Evolutionary conservation across 2,329 filamentous ascomycete species (phyloP).

Genomic region (Monilinia vaccinii-corymbosi): DNA sequence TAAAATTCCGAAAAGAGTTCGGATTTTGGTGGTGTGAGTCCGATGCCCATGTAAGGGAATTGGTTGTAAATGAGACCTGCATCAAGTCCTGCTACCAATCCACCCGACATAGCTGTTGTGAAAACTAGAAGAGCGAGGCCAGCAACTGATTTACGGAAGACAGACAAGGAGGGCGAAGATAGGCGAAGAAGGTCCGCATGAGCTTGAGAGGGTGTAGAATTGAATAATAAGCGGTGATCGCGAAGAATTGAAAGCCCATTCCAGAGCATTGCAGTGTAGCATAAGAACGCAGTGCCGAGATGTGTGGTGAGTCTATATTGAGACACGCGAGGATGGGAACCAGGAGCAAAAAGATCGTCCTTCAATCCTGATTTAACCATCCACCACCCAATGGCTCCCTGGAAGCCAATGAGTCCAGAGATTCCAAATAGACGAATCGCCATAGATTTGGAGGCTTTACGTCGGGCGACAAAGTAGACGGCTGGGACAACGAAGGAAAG

Average conservation of each 20-base stretch:
- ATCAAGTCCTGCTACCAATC: slow-evolving; percentile 87
- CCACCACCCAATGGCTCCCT: slow-evolving; percentile 97
- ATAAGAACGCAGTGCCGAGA: slow-evolving; percentile 80
- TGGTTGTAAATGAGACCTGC: slow-evolving; percentile 98
- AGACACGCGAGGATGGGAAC: slow-evolving; percentile 82
- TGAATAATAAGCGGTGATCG: slow-evolving; percentile 56
- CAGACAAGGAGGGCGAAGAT: slow-evolving; percentile 54
- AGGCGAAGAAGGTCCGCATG: slow-evolving; percentile 52
- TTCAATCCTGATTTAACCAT: slow-evolving; percentile 97
- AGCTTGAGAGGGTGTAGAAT: slow-evolving; percentile 51
- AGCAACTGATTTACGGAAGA: slow-evolving; percentile 65
- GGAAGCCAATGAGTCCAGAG: slow-evolving; percentile 81
- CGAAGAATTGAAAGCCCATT: slow-evolving; percentile 79
- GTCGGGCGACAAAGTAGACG: slow-evolving; percentile 75
- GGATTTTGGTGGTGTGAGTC: slow-evolving; percentile 67
- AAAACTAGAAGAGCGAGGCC: slow-evolving; percentile 71
- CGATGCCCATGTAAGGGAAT: slow-evolving; percentile 89
- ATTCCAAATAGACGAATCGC: slow-evolving; percentile 72
- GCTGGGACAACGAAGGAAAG: slow-evolving; percentile 83
- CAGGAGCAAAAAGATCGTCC: slow-evolving; percentile 88
- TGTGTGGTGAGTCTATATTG: slow-evolving; percentile 91
- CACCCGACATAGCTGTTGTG: slow-evolving; percentile 85
- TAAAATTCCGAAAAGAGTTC: slow-evolving; percentile 86
- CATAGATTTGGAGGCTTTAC: slow-evolving; percentile 71
- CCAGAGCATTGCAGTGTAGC: slow-evolving; percentile 91